phyloP scores from a whole-genome alignment of 805 yeast species.

The Dipodascopsis tothii region DNA sequence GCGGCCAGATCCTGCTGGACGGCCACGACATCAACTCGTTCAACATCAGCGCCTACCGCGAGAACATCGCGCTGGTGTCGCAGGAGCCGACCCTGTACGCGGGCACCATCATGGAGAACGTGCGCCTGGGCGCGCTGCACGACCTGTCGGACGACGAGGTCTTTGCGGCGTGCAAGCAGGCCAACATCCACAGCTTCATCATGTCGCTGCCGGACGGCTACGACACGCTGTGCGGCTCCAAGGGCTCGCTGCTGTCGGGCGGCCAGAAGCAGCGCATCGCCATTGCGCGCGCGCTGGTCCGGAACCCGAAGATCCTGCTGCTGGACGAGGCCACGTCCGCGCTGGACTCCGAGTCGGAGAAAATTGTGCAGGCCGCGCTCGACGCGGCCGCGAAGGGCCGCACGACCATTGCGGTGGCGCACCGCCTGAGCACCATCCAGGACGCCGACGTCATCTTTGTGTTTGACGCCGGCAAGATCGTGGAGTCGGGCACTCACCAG shows the following conservation, averaged over 20 bases:
- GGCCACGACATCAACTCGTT: constrained; percentile 43
- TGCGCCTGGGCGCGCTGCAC: constrained; percentile 37
- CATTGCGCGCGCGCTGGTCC: constrained; percentile 53
- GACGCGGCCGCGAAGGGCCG: constrained; percentile 51
- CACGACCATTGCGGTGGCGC: constrained; percentile 70
- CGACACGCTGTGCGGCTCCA: constrained; percentile 42
- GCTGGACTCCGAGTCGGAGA: constrained; percentile 53
- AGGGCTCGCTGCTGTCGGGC: constrained; percentile 50
- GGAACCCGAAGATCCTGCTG: constrained; percentile 48
- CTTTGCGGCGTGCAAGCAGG: constrained; percentile 40
- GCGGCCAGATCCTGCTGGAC: constrained; percentile 46
- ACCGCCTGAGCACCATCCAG: constrained; percentile 54
- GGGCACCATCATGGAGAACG: constrained; percentile 70
- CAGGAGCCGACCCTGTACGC: constrained; percentile 60
- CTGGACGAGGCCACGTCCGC: constrained; percentile 54
- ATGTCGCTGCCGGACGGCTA: constrained; percentile 46
- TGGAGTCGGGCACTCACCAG: constrained; percentile 44
- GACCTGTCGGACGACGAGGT: constrained; percentile 35
- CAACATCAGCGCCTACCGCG: constrained; percentile 45
- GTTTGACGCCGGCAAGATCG: constrained; percentile 46
- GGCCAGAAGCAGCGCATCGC: too few relatives aligned
- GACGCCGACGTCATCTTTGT: constrained; percentile 47
- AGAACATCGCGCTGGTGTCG: constrained; percentile 53
- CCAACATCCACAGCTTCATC: constrained; percentile 47
- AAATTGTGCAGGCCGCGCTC: constrained; percentile 56